Evolutionary conservation across 306 rosid species (phyloP), one percentile per base, ranked within the genome.

Genomic region (Sphenostylis stenocarpa): DNA sequence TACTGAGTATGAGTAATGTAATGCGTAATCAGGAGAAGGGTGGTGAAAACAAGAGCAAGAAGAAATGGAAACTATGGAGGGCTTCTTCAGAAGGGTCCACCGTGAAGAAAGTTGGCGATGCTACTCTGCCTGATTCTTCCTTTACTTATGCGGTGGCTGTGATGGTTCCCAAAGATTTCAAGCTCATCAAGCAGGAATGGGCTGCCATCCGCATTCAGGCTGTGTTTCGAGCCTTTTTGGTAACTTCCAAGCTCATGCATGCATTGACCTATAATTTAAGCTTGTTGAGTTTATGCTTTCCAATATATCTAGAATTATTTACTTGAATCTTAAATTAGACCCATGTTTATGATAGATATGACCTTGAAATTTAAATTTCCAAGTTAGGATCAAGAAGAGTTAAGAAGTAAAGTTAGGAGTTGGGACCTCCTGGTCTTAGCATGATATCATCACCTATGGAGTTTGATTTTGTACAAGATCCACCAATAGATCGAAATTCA

Each of bases 61-160:
- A 87, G 88, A 95, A 90, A 38, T 95, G 99, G 99, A 90, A 80
- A 88, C 75, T 95, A 23, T 95, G 97, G 97, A 85, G 86, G 76
- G 88, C 80, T 31, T 75, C 87, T 36, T 86, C 97, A 2, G 97
- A 90, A 67, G 90, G 84, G 26, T 57, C 55, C 3, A 47, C 49
- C 3, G 36, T 48, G 80, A 91, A 87, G 76, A 87, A 76, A 70
- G 77, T 48, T 9, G 79, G 36, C 11, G 70, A 13, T 24, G 57
- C 15, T 62, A 70, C 67, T 2, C 83, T 69, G 8, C 67, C 70
- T n/a, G 79, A 78, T 45, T 78, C 90, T 34, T 83, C 87, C 1
- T 76, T 88, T 45, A 83, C 81, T 62, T 82, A 84, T 12, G 97
- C 97, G 15, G 82, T 90, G 85, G 96, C 92, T 56, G 82, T 92